A percentile compares a stretch with the other conserved stretches of the same genome.
phyloP scores from a whole-genome alignment of 352 stramenopile species.

The Phytophthora litchii region DNA sequence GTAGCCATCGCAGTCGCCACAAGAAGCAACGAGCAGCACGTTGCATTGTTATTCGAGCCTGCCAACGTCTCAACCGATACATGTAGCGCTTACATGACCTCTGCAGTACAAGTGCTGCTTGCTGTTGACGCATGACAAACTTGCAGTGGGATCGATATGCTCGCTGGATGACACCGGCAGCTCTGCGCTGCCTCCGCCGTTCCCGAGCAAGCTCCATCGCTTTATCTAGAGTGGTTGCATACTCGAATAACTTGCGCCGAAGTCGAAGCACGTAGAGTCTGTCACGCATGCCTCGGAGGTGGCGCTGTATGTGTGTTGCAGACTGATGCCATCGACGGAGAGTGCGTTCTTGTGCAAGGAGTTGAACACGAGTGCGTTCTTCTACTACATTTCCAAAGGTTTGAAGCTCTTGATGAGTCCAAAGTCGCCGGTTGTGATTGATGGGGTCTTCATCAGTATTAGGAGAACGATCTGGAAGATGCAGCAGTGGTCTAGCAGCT shows the following conservation, averaged over 20 bases:
- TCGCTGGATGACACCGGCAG: constrained; percentile 43
- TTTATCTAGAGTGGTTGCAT: constrained; percentile 29
- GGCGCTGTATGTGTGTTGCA: constrained; percentile 47
- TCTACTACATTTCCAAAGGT: constrained; percentile 48
- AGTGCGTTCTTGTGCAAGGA: constrained; percentile 43
- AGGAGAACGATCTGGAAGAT: constrained; percentile 51
- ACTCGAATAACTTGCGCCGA: constrained; percentile 30
- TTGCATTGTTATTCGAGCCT: constrained; percentile 42
- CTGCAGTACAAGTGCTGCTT: constrained; percentile 41
- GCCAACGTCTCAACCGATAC: constrained; percentile 35
- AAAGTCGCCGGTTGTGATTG: constrained; percentile 46
- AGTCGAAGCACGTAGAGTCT: constrained; percentile 42
- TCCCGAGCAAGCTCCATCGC: constrained; percentile 29
- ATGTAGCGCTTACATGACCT: constrained; percentile 34
- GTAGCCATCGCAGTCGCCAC: constrained; percentile 35
- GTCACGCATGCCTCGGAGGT: constrained; percentile 41
- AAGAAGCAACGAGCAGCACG: constrained; percentile 40
- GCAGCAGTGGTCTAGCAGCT: constrained; percentile 38
- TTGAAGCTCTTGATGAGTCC: constrained; percentile 50
- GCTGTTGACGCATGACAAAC: constrained; percentile 24
- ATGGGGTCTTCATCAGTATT: constrained; percentile 47
- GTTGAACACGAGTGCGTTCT: constrained; percentile 35
- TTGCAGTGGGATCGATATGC: constrained; percentile 35
- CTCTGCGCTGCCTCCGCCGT: constrained; percentile 26
- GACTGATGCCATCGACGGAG: constrained; percentile 46